A percentile compares a stretch with the other conserved stretches of the same genome.
Conservation (phyloP, 2,329 filamentous ascomycete species). For the Claviceps maximensis region DNA sequence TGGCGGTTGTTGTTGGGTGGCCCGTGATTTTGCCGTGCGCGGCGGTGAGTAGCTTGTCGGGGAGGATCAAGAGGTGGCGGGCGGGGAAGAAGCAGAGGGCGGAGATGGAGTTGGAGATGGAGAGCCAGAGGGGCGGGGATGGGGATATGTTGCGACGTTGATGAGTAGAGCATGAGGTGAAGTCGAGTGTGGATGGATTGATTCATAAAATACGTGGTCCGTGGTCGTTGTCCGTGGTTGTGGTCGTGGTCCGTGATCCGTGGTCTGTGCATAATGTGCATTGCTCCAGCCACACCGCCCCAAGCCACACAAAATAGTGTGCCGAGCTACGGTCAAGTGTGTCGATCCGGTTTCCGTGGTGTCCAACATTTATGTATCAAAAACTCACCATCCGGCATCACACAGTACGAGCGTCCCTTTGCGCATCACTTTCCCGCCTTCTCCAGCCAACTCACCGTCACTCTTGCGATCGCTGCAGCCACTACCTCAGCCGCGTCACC, state of each 20-base stretch:
- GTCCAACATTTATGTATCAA: not conserved
- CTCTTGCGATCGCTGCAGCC: not conserved
- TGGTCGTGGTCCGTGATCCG: not conserved
- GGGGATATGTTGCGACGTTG: no score
- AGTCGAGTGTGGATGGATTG: no score
- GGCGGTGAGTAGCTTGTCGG: constrained; percentile 62
- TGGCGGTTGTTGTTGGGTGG: constrained; percentile 16
- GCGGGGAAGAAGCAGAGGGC: constrained; percentile 14
- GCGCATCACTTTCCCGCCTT: not conserved
- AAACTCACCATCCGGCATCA: not conserved
- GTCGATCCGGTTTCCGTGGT: not conserved
- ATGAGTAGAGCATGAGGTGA: no score
- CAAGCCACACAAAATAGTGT: not conserved
- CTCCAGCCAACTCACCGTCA: not conserved
- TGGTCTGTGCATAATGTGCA: not conserved
- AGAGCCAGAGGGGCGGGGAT: no score
- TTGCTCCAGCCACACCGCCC: not conserved
- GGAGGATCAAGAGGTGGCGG: constrained; percentile 30
- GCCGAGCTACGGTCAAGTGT: not conserved
- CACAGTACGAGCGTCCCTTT: not conserved
- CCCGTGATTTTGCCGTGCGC: constrained; percentile 55
- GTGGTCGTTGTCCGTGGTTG: no score
- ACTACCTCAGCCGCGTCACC: not conserved
- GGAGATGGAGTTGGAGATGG: not conserved
- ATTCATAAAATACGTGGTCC: no score